Evolutionary conservation across 1,284 basidiomycete genomes (phyloP).

Genomic region (Austroboletus niveus): DNA sequence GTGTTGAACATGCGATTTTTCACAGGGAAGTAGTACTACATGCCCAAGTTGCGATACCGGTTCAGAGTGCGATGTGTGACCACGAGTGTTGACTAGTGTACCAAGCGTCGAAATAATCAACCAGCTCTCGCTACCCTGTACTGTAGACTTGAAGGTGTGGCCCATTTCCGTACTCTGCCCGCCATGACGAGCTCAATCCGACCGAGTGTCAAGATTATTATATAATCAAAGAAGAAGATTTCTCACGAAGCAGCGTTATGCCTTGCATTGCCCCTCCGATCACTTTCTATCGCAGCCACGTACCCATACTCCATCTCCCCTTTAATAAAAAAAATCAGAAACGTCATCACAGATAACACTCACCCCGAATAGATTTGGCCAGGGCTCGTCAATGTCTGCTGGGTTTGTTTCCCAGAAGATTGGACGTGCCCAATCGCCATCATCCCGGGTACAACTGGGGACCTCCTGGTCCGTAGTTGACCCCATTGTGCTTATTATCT

Average conservation of each 20-base stretch:
- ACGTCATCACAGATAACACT: not conserved
- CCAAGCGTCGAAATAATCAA: too few species aligned
- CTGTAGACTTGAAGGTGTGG: conserved; percentile 39
- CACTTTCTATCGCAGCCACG: conserved; percentile 47
- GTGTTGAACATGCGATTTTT: too few species aligned
- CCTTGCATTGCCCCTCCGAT: conserved; percentile 44
- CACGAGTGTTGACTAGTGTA: too few species aligned
- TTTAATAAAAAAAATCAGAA: conserved; percentile 28
- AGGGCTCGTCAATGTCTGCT: conserved; percentile 49
- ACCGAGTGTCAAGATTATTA: too few species aligned
- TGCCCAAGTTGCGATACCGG: too few species aligned
- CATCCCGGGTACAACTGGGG: conserved; percentile 20
- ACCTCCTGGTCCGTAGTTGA: too few species aligned
- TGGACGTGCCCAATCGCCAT: conserved; percentile 19
- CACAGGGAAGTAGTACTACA: too few species aligned
- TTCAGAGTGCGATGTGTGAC: too few species aligned
- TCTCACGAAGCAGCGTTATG: conserved; percentile 44
- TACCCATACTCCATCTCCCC: conserved; percentile 54
- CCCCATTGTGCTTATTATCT: too few species aligned
- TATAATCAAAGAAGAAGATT: not conserved
- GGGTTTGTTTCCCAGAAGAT: conserved; percentile 27
- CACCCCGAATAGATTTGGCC: conserved; percentile 53
- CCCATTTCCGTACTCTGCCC: conserved; percentile 45
- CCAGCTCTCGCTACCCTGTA: too few species aligned
- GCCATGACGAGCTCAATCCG: conserved; percentile 41